Base-by-base conservation (phyloP, 805 yeast genomes). In the Teunomyces atbi region DNA sequence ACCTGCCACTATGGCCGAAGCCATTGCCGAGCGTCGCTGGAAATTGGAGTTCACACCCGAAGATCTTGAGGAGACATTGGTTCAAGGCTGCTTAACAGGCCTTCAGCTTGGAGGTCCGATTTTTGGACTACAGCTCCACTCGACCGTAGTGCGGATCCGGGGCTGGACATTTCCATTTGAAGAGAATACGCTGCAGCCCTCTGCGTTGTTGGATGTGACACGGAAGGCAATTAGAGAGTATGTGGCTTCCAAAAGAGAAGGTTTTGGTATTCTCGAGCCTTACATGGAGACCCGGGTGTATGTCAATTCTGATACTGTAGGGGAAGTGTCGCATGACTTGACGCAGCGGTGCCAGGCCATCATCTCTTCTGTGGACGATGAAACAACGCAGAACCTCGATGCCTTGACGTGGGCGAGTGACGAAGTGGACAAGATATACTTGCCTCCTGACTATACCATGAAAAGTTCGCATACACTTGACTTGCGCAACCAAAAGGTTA, bases 241-340 rank as follows among this genome's bases (percentile, higher is more conserved):
- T n/a, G 55, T 72, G 8, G 64, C 60, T 2, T 47, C 45, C 4
- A 30, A 49, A 11, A 42, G 40, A 4, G 47, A 50, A 0, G 53
- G 63, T 1, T 81, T 78, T 59, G 76, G 83, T 1, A 63, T 91
- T 1, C 70, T 92, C 63, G 98, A 94, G 65, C 99, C 99, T 0
- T 74, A 86, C 23, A 92, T 94, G 97, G 73, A 77, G 29, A 83
- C 90, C 4, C 73, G 73, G 6, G 82, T 94, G 1, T 78, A 74
- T 43, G 84, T 84, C 2, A 76, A 76, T 45, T 85, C 89, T 26
- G 84, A 79, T 46, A 87, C 85, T 47, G 65, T 92, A 53, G 98
- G 98, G 16, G 75, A 74, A 29, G 94, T 94, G 1, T 77, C 89
- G 33, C 95, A 89, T 55, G 99, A 94, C 60, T 67, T 94, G 44